phyloP scores from a whole-genome alignment of 495 filamentous ascomycete genomes.

The Penicillium paxilli region DNA sequence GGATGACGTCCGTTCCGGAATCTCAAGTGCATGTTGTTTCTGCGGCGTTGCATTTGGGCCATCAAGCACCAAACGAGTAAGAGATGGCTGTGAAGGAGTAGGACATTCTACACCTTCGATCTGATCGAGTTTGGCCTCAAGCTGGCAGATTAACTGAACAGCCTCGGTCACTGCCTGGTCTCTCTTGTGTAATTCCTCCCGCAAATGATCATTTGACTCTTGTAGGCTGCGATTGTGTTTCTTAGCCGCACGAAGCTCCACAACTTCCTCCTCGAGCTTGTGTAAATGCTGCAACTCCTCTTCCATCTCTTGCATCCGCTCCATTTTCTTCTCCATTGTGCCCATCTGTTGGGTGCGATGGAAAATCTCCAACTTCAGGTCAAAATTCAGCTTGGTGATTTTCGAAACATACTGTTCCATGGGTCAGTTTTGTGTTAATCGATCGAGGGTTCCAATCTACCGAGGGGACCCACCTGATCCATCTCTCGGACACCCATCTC shows the following conservation, averaged over 20 bases:
- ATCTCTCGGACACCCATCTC: conserved; percentile 54
- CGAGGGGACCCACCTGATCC: conserved; percentile 41
- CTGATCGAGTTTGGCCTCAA: conserved; percentile 68
- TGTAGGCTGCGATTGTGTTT: conserved; percentile 47
- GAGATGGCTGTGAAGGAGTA: conserved; percentile 24
- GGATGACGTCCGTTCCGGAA: conserved; percentile 43
- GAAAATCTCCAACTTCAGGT: conserved; percentile 81
- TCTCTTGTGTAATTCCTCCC: conserved; percentile 69
- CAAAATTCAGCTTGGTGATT: conserved; percentile 85
- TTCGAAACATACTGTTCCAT: conserved; percentile 51
- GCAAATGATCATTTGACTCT: conserved; percentile 65
- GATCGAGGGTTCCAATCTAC: background rate
- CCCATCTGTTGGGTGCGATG: conserved; percentile 66
- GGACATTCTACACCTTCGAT: conserved; percentile 35
- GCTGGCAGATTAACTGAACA: conserved; percentile 71
- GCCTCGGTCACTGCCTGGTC: conserved; percentile 82
- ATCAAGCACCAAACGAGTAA: conserved; percentile 24
- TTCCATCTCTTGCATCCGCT: conserved; percentile 65
- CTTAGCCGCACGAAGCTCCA: conserved; percentile 57
- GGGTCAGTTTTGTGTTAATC: conserved; percentile 6
- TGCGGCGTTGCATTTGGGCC: conserved; percentile 24
- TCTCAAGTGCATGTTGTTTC: conserved; percentile 33
- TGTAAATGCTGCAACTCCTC: conserved; percentile 68
- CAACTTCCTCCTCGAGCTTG: conserved; percentile 60
- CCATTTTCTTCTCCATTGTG: conserved; percentile 66